Conservation (phyloP, 2,329 filamentous ascomycete genomes). For the Neofusicoccum sp. region DNA sequence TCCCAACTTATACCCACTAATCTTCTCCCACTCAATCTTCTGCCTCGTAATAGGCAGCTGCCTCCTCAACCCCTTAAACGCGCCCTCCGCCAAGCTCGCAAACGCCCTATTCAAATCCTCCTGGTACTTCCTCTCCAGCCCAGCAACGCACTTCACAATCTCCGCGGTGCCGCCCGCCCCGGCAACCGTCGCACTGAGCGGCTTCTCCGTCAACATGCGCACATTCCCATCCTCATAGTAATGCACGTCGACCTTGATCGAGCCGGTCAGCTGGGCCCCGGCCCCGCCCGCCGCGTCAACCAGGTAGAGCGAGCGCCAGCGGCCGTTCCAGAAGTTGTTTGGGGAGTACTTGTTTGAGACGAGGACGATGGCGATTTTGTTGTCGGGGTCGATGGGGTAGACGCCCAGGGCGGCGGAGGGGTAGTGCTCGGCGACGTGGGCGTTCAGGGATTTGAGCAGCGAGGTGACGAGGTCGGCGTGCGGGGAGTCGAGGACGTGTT, state of each 20-base stretch:
- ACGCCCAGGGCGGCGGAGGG: constrained; percentile 76
- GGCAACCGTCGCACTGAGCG: constrained; percentile 58
- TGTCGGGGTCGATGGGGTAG: constrained; percentile 73
- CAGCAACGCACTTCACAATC: constrained; percentile 74
- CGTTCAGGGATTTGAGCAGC: constrained; percentile 70
- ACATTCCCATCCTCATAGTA: constrained; percentile 99
- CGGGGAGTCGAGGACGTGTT: constrained; percentile 71
- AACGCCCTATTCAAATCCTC: constrained; percentile 94
- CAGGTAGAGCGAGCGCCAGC: constrained; percentile 88
- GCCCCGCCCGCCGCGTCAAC: constrained; percentile 63
- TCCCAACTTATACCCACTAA: constrained; percentile 72
- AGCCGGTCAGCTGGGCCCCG: constrained; percentile 62
- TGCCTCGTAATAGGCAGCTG: constrained; percentile 95
- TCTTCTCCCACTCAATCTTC: constrained; percentile 99
- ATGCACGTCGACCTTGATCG: constrained; percentile 91
- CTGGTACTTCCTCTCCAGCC: constrained; percentile 87
- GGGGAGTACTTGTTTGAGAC: constrained; percentile 97
- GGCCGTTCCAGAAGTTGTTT: constrained; percentile 98
- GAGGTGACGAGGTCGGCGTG: constrained; percentile 81
- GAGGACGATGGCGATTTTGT: constrained; percentile 74
- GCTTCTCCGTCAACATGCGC: constrained; percentile 83
- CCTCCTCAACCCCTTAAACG: constrained; percentile 88
- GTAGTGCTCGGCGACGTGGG: constrained; percentile 86
- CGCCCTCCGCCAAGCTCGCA: constrained; percentile 81
- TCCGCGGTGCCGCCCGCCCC: constrained; percentile 63